Percentiles rank a stretch among this genome's conserved stretches.
Evolutionary conservation across 331 rosid species (phyloP).

Genomic region (Malus hybrid): DNA sequence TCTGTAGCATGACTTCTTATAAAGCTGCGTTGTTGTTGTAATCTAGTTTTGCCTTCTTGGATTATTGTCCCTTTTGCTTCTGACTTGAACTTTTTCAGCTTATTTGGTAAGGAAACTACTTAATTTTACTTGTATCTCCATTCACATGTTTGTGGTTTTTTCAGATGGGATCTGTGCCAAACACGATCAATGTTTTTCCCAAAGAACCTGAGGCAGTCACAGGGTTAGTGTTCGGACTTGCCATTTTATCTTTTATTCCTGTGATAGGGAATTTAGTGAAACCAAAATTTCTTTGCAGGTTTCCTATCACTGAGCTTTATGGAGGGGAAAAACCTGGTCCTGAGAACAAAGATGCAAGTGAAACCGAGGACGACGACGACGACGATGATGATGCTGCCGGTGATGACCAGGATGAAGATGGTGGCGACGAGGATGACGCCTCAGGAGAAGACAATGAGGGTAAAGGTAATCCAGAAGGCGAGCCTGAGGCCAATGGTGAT

Average conservation of each 20-base stretch:
- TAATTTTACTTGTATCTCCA: not conserved
- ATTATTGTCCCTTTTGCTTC: not conserved
- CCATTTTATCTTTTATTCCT: not conserved
- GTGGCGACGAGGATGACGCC: slow-evolving; percentile 15
- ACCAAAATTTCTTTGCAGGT: slow-evolving; percentile 16
- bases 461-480: slow-evolving; percentile 17
- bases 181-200: slow-evolving; percentile 1
- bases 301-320: slow-evolving; percentile 9
- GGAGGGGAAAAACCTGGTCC: slow-evolving; percentile 7
- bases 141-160: not conserved
- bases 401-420: slow-evolving; percentile 17
- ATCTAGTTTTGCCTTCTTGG: not conserved
- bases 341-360: slow-evolving; percentile 26
- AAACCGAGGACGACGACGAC: slow-evolving; percentile 21
- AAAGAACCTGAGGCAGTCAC: slow-evolving; percentile 6
- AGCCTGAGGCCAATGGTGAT: slow-evolving; percentile 16
- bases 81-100: not conserved
- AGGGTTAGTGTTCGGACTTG: slow-evolving; percentile 4
- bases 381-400: slow-evolving; percentile 24
- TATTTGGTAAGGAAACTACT: not conserved
- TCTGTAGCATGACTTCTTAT: not conserved
- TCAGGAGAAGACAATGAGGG: slow-evolving; percentile 21
- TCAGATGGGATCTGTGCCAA: slow-evolving; percentile 14
- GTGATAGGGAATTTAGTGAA: not conserved
- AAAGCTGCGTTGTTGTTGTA: not conserved